Percentiles rank a stretch among this genome's conserved stretches.
Evolutionary conservation across 495 filamentous ascomycete genomes (phyloP).

Genomic region (Bathelium albidoporum): DNA sequence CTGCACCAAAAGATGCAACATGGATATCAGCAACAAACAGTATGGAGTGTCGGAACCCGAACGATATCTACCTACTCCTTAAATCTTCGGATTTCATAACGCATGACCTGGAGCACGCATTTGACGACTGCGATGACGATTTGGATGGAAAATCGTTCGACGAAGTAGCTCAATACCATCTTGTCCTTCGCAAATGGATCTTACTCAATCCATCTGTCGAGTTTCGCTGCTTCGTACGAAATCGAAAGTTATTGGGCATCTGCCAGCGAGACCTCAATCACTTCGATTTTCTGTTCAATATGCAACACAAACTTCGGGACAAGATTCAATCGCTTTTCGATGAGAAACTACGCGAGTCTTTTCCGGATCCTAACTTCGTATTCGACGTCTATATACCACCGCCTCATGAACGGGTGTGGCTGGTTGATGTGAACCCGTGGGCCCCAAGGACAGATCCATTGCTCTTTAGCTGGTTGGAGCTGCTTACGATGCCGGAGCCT

Average conservation of each 20-base stretch:
- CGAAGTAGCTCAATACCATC: slow-evolving; percentile 44
- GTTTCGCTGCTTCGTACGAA: slow-evolving; percentile 87
- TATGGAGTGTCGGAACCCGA: slow-evolving; percentile 73
- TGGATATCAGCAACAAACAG: slow-evolving; percentile 88
- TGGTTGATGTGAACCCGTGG: slow-evolving; percentile 96
- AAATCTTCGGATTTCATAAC: slow-evolving; percentile 90
- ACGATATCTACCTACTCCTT: slow-evolving; percentile 86
- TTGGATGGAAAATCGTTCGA: slow-evolving; percentile 17
- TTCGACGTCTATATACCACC: slow-evolving; percentile 90
- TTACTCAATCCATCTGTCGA: slow-evolving; percentile 85
- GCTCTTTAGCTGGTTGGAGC: slow-evolving; percentile 83
- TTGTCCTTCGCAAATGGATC: slow-evolving; percentile 71
- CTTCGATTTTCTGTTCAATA: slow-evolving; percentile 65
- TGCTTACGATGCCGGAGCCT: slow-evolving; percentile 59
- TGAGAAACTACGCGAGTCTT: slow-evolving; percentile 55
- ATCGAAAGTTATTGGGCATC: slow-evolving; percentile 66
- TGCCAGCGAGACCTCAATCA: slow-evolving; percentile 84
- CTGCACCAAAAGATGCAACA: slow-evolving; percentile 89
- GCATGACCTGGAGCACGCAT: slow-evolving; percentile 87
- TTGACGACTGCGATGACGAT: slow-evolving; percentile 58
- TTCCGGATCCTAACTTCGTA: slow-evolving; percentile 71
- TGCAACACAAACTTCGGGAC: slow-evolving; percentile 51
- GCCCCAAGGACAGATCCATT: slow-evolving; percentile 79
- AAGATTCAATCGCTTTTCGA: slow-evolving; percentile 66
- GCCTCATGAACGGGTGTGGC: slow-evolving; percentile 63